Evolutionary conservation across 1,284 basidiomycete genomes (phyloP).

Genomic region (Rhizoctonia solani): DNA sequence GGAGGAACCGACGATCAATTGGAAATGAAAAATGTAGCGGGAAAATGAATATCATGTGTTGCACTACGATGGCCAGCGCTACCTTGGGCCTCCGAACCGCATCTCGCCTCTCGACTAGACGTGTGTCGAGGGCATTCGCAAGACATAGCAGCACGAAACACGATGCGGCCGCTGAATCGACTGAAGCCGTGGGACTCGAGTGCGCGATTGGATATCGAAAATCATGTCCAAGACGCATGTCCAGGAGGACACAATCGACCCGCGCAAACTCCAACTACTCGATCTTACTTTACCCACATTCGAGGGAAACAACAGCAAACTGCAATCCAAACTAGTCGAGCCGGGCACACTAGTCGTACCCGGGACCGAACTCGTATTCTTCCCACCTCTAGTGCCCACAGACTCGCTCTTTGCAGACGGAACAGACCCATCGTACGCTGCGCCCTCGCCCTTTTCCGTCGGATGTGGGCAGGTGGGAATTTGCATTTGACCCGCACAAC

Average conservation of each 20-base stretch:
- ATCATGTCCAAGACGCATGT: background rate
- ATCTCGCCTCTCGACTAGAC: background rate
- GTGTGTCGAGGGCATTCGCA: background rate
- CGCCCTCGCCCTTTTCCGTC: conserved; percentile 73
- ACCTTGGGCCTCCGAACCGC: background rate
- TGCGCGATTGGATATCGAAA: conserved; percentile 17
- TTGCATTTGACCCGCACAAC: conserved; percentile 61
- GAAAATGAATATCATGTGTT: background rate
- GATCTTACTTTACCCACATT: conserved; percentile 27
- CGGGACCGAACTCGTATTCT: conserved; percentile 63
- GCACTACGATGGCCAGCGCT: background rate
- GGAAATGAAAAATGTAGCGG: too few species aligned
- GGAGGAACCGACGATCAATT: background rate
- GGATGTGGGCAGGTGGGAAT: conserved; percentile 86
- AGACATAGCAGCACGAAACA: background rate
- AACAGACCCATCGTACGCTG: conserved; percentile 70
- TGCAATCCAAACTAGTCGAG: background rate
- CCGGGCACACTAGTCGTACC: background rate
- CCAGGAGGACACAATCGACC: conserved; percentile 25
- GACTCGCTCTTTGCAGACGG: conserved; percentile 65
- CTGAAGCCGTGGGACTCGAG: background rate
- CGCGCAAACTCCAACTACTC: conserved; percentile 8
- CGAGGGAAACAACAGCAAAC: background rate
- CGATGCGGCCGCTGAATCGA: background rate
- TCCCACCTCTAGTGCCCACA: conserved; percentile 68